Evolutionary conservation across 495 filamentous ascomycete genomes (phyloP), one percentile per base, ranked within the genome.

Genomic region (Zalerion maritima): DNA sequence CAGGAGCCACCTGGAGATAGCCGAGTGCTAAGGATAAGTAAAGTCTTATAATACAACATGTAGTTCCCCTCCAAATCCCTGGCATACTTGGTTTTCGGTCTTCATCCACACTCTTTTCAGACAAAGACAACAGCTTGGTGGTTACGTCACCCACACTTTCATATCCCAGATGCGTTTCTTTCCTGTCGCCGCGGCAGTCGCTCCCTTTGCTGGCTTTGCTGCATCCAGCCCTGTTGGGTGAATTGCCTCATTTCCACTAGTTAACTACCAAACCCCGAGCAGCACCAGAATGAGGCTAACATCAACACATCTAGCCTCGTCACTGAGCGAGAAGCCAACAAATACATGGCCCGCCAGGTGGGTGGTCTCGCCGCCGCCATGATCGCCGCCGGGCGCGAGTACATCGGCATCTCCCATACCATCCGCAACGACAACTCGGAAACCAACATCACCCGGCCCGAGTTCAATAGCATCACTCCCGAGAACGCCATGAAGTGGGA

Each of bases 401-500:
- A 14, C 4, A 14, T 17, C 21, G 27, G 12, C 0, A 7, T 1
- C 16, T 20, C 28, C 33, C 57, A 61, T 32, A 64, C 47, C 7
- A 37, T 11, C n/a, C 13, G 17, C 22, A 11, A 18, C 35, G 25
- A 27, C 25, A 27, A 27, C 25, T 14, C 6, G 12, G 25, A 27
- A 17, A 14, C 15, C 14, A 5, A 14, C 6, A 4, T 27, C 25
- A 54, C 31, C 35, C 29, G 42, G 19, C 16, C 48, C 10, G 64
- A 71, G 31, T 71, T 69, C 26, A 65, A 65, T 7, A 55, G 61
- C 26, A 49, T 67, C 32, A 71, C 67, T 0, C 65, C 61, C 0
- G 65, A 54, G 18, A 71, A 71, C 37, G 53, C 60, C 18, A 57
- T 60, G 50, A 71, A 64, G 50, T 67, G 61, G 60, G 61, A 63